Conservation (phyloP, 768 basidiomycete genomes). For the Hygrocybe punicea region DNA sequence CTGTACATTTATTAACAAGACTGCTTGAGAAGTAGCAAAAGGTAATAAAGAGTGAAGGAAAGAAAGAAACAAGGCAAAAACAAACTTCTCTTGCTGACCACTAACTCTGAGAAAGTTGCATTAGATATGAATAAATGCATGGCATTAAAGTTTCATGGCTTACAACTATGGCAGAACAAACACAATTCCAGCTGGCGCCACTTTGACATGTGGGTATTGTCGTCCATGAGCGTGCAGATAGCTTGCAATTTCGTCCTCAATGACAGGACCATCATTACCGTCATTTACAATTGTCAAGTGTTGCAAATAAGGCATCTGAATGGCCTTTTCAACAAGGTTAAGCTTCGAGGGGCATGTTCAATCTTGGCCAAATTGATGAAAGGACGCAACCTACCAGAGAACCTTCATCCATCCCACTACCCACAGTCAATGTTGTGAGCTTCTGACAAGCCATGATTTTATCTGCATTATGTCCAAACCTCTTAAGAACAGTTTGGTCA, state of each 20-base stretch:
- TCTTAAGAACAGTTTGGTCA: not conserved
- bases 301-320: not conserved
- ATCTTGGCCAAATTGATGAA: not conserved
- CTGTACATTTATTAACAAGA: too few species aligned
- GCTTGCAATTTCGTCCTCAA: not conserved
- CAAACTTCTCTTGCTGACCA: too few species aligned
- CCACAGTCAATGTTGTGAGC: not conserved
- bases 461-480: not conserved
- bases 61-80: too few species aligned
- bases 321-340: not conserved
- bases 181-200: too few species aligned
- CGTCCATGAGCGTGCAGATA: not conserved
- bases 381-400: not conserved
- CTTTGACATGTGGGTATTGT: not conserved
- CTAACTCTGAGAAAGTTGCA: too few species aligned
- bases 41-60: too few species aligned
- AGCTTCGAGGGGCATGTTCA: not conserved
- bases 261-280: not conserved
- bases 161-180: not conserved
- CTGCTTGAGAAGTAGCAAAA: too few species aligned
- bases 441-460: not conserved
- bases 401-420: not conserved
- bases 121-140: too few species aligned
- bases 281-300: not conserved
- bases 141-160: not conserved